These are phyloP conservation scores for Knoxia roxburghii DNA, from an alignment of 257 asterid species.

Conservation along the genomic window DNA sequence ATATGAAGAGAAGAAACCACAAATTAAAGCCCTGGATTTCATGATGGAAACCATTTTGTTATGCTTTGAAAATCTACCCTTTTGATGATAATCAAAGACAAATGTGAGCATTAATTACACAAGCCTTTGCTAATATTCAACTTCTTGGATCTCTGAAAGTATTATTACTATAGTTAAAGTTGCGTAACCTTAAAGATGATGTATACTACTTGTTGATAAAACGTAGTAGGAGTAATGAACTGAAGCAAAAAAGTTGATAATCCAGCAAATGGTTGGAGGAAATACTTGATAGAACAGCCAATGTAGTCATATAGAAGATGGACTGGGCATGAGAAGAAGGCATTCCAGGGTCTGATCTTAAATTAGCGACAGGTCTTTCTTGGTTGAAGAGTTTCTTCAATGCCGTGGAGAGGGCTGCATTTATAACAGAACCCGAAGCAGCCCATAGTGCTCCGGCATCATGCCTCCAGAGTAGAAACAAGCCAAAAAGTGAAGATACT, in stretches of 20 bases:
- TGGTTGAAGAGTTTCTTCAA: slow-evolving; percentile 64
- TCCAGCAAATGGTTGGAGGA: not conserved
- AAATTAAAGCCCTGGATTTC: not conserved
- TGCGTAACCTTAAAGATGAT: not conserved
- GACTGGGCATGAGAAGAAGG: slow-evolving; percentile 87
- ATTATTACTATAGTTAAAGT: not conserved
- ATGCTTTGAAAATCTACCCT: not conserved
- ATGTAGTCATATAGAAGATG: slow-evolving; percentile 41
- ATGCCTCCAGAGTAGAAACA: slow-evolving; percentile 59
- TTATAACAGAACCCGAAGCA: slow-evolving; percentile 51
- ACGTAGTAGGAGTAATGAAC: no score
- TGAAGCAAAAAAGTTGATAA: no score
- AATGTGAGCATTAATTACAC: not conserved
- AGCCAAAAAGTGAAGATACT: slow-evolving; percentile 27
- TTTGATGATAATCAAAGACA: no score
- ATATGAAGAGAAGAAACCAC: not conserved
- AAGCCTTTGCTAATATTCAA: not conserved
- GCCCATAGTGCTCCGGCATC: slow-evolving; percentile 72
- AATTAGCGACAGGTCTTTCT: slow-evolving; percentile 55
- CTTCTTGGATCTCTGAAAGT: not conserved
- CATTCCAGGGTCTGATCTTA: slow-evolving; percentile 89
- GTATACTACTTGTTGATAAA: no score
- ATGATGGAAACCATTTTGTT: not conserved
- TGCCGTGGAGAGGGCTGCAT: slow-evolving; percentile 34
- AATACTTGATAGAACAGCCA: slow-evolving; percentile 49